Conservation (phyloP, 768 basidiomycete species). For the Melanogaster broomeanus region DNA sequence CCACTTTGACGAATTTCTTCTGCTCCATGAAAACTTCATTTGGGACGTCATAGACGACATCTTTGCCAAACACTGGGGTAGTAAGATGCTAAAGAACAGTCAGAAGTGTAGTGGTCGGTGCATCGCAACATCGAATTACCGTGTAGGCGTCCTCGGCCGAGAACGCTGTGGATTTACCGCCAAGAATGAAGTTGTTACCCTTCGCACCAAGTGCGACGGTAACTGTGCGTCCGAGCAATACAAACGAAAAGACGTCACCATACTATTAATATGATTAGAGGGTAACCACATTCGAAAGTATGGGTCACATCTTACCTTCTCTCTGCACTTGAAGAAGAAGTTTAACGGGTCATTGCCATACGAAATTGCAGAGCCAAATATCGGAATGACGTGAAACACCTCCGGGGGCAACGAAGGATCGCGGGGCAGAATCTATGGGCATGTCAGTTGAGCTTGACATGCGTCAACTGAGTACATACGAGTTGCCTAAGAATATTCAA, state of each 20-base stretch:
- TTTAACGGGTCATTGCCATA: constrained; percentile 94
- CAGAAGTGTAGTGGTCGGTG: neutral
- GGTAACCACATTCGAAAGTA: neutral
- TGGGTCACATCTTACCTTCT: constrained; percentile 59
- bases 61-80: constrained; percentile 95
- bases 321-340: constrained; percentile 78
- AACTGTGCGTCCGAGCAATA: constrained; percentile 84
- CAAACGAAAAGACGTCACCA: constrained; percentile 96
- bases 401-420: constrained; percentile 78
- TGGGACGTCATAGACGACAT: constrained; percentile 96
- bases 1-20: constrained; percentile 97
- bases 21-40: constrained; percentile 99
- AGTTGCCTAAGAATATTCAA: constrained; percentile 81
- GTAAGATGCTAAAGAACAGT: constrained; percentile 68
- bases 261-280: constrained; percentile 52
- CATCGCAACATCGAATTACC: constrained; percentile 42
- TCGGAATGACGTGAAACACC: constrained; percentile 92
- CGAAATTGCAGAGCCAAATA: constrained; percentile 82
- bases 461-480: constrained; percentile 43
- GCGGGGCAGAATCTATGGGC: constrained; percentile 60
- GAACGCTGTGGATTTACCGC: constrained; percentile 89
- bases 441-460: neutral
- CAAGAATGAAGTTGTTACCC: constrained; percentile 93
- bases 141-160: constrained; percentile 97
- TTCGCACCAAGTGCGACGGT: constrained; percentile 90